Conservation (phyloP, 116 monocot genomes). For the Phalaenopsis hybrid region DNA sequence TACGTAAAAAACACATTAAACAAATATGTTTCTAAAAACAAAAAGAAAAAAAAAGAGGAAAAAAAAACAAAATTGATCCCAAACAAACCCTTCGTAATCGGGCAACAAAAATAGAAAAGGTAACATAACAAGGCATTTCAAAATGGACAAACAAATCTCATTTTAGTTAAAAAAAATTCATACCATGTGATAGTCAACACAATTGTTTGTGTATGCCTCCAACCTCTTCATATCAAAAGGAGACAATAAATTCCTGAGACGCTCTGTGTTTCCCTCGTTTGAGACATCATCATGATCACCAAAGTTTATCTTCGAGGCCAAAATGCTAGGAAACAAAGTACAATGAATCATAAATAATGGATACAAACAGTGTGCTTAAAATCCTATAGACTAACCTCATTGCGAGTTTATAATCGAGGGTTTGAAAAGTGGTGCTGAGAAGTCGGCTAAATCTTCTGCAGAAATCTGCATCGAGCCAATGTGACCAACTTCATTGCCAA, state of each 20-base stretch:
- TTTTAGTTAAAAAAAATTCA: background rate
- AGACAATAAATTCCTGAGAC: conserved; percentile 27
- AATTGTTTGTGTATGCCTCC: conserved; percentile 69
- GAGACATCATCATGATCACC: conserved; percentile 29
- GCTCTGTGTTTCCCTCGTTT: conserved; percentile 14
- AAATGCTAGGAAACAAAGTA: conserved; percentile 39
- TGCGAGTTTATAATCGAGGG: conserved; percentile 74
- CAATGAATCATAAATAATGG: conserved; percentile 12
- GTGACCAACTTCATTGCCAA: conserved; percentile 7
- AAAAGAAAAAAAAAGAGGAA: too few relatives aligned
- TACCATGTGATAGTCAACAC: conserved; percentile 79
- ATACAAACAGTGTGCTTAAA: background rate
- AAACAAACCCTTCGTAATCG: background rate
- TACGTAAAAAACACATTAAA: too few relatives aligned
- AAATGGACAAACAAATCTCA: background rate
- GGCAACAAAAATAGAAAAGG: background rate
- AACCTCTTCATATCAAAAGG: conserved; percentile 88
- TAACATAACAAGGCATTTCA: background rate
- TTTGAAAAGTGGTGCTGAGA: conserved; percentile 44
- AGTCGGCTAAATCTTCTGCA: conserved; percentile 68
- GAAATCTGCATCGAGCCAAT: conserved; percentile 52
- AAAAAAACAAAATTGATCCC: too few relatives aligned
- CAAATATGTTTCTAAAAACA: too few relatives aligned
- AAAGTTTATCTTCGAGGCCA: conserved; percentile 66
- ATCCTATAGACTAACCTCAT: conserved; percentile 56